Base-by-base conservation (phyloP, 495 filamentous ascomycete species). In the Penicillium bialowiezense region DNA sequence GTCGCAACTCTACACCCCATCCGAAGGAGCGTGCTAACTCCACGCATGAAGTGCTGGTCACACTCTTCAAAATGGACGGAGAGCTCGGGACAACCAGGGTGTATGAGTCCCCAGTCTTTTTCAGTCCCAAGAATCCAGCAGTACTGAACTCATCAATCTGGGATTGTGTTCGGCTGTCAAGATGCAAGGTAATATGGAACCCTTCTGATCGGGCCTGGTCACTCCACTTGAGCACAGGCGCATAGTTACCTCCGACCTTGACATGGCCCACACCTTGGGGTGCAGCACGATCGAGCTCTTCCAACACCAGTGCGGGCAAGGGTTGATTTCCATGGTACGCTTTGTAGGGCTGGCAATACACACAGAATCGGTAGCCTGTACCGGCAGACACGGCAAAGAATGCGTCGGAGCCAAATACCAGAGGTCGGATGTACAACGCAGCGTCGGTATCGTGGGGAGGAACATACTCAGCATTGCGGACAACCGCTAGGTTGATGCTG, bases 41-140 rank as follows among this genome's bases (percentile, higher is more conserved):
- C 54, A 77, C 67, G 29, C 80, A 63, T 50, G 76, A 82, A 37
- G 81, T 73, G 19, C 72, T 78, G 6, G 87, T 90, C n/a, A 89
- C 79, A 54, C 81, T 86, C 48, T 80, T 61, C 51, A 90, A 87
- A 19, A 86, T 80, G 28, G 72, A 80, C 62, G 75, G 77, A 46
- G 76, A 82, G 55, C 87, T 78, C 12, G 87, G 83, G 20, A 86
- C 79, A 1, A 88, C 81, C 1, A 90, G 61, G 10, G 43, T 48
- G 19, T 29, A 26, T 17, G 10, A 14, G 10, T 60, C 52, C 12
- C 50, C 47, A 3, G 19, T 50, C 33, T 40, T 44, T 37, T 64
- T 58, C 8, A 75, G 41, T 3, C 75, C 75, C 18, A 78, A 59
- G 52, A 79, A 79, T n/a, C 67, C 71, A 10, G 59, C 62, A 3